These are phyloP conservation scores for Lepidium aucheri DNA, from an alignment of 345 rosid genomes.

Conservation along the genomic window DNA sequence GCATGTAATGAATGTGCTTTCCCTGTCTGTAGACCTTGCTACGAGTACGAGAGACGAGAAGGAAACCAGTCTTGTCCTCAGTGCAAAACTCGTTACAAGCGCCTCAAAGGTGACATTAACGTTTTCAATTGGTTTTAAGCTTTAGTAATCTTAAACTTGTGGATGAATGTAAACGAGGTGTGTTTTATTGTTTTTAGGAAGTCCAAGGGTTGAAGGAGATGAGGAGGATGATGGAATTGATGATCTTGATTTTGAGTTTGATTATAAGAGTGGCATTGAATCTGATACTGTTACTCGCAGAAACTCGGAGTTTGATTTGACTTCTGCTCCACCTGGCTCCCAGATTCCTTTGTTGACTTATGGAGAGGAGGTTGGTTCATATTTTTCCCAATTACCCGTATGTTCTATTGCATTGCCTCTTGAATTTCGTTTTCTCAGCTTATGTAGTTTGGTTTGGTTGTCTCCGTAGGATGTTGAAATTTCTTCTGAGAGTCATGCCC, in stretches of 20 bases:
- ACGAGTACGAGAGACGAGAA: conserved; percentile 86
- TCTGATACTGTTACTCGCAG: conserved; percentile 43
- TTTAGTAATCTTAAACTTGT: not conserved
- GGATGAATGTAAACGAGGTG: not conserved
- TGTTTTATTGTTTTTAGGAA: conserved; percentile 32
- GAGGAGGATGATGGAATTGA: conserved; percentile 83
- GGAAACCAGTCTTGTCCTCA: conserved; percentile 95
- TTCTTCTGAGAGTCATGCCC: conserved; percentile 71
- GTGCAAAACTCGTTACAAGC: conserved; percentile 85
- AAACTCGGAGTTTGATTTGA: conserved; percentile 45
- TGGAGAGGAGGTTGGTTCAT: conserved; percentile 51
- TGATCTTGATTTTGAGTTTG: conserved; percentile 76
- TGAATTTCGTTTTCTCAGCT: not conserved
- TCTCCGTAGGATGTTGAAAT: conserved; percentile 53
- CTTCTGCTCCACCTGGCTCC: conserved; percentile 43
- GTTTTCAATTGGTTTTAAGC: not conserved
- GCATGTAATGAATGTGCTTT: conserved; percentile 98
- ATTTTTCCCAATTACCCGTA: not conserved
- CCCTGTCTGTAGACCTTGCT: conserved; percentile 89
- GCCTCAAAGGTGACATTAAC: conserved; percentile 50
- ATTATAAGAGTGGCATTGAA: conserved; percentile 24
- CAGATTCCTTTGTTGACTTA: conserved; percentile 67
- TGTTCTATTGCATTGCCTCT: not conserved
- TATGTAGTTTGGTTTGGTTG: not conserved
- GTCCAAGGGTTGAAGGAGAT: conserved; percentile 71